These are phyloP conservation scores for Gossypium ekmanianum DNA, from an alignment of 345 rosid species.

Conservation along the genomic window DNA sequence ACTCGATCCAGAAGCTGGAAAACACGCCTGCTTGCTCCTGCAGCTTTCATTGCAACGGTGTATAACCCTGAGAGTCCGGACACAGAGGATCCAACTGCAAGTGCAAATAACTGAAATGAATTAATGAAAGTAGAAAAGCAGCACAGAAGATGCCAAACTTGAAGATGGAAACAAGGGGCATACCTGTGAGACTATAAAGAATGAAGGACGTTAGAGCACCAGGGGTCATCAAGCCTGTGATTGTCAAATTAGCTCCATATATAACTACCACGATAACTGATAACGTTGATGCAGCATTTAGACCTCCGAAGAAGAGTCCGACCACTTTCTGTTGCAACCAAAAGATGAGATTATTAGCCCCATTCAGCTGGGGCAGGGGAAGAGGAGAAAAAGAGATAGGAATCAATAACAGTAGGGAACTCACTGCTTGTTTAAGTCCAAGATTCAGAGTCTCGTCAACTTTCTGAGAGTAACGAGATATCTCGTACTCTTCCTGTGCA, in stretches of 20 bases:
- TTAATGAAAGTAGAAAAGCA: neutral
- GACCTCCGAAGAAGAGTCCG: conserved; percentile 85
- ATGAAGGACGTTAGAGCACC: conserved; percentile 96
- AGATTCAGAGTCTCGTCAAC: conserved; percentile 82
- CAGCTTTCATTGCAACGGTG: conserved; percentile 12
- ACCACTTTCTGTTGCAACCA: conserved; percentile 45
- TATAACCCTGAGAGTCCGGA: conserved; percentile 15
- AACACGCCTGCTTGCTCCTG: conserved; percentile 19
- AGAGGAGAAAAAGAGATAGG: neutral
- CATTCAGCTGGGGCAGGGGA: neutral
- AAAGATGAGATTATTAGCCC: neutral
- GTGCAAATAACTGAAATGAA: neutral
- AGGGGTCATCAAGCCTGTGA: conserved; percentile 75
- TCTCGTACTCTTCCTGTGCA: conserved; percentile 71
- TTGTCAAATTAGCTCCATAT: conserved; percentile 85
- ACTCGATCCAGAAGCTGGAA: conserved; percentile 20
- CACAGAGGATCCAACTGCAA: conserved; percentile 15
- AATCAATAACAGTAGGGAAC: conserved; percentile 21
- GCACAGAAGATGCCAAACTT: neutral
- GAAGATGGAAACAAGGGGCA: neutral
- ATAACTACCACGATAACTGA: conserved; percentile 83
- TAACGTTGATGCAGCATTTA: conserved; percentile 82
- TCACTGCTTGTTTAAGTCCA: conserved; percentile 92
- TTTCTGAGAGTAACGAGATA: conserved; percentile 68
- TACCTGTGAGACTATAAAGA: conserved; percentile 96